Percentiles rank a stretch among this genome's conserved stretches.
Evolutionary conservation across 192 early-diverging fungal species (phyloP).

Genomic region (Backusella morwellensis): DNA sequence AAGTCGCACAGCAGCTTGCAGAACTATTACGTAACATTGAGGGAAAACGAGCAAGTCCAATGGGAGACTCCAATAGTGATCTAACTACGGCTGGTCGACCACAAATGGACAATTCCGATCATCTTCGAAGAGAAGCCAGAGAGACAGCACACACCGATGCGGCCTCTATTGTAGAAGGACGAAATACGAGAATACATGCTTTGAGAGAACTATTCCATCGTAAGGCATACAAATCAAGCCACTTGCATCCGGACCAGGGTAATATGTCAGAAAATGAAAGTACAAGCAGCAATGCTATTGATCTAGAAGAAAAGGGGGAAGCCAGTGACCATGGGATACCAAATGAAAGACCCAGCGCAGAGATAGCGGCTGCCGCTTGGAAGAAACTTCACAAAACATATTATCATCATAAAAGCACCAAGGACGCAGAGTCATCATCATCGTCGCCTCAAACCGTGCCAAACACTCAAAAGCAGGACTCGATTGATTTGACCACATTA

Average conservation of each 20-base stretch:
- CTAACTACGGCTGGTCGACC: not conserved
- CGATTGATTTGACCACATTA: not conserved
- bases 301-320: slow-evolving; percentile 9
- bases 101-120: not conserved
- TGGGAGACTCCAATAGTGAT: not conserved
- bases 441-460: not conserved
- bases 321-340: not conserved
- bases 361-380: not conserved
- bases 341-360: not conserved
- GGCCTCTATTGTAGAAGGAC: not conserved
- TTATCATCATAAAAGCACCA: slow-evolving; percentile 23
- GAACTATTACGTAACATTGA: slow-evolving; percentile 20
- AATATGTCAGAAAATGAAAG: not conserved
- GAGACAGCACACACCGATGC: not conserved
- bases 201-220: not conserved
- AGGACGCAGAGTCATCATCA: not conserved
- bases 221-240: not conserved
- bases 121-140: not conserved
- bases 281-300: not conserved
- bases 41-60: not conserved
- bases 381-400: slow-evolving; percentile 15
- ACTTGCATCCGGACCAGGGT: not conserved
- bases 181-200: not conserved
- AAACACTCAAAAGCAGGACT: not conserved
- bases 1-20: slow-evolving; percentile 9